phyloP scores from a whole-genome alignment of 75 land plant species.

The Pseudotsuga menziesii region DNA sequence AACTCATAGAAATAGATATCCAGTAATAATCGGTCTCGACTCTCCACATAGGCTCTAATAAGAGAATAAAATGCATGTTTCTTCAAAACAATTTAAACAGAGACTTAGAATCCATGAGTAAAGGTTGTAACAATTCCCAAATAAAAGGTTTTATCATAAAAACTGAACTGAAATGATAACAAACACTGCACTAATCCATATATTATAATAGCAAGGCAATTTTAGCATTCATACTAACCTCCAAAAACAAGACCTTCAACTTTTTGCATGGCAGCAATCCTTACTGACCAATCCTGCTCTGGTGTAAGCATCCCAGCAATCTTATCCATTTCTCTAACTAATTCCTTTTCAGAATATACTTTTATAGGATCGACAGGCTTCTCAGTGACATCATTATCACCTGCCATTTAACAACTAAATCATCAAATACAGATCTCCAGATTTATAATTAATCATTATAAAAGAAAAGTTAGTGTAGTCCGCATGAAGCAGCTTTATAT shows the following conservation, averaged over 20 bases:
- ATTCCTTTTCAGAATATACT: conserved; percentile 94
- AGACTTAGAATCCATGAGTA: not conserved
- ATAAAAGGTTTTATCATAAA: not conserved
- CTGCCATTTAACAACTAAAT: conserved; percentile 26
- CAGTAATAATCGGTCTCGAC: not conserved
- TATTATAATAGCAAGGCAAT: not conserved
- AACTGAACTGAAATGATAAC: not conserved
- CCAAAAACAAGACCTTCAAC: conserved; percentile 94
- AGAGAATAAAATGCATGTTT: no score
- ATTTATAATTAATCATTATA: not conserved
- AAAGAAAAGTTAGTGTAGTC: not conserved
- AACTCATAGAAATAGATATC: not conserved
- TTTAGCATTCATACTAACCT: conserved; percentile 44
- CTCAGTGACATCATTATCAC: conserved; percentile 69
- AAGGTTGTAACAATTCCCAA: not conserved
- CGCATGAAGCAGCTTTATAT: no score
- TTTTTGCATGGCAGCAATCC: conserved; percentile 97
- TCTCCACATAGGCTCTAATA: no score
- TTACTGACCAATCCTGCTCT: conserved; percentile 95
- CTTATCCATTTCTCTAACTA: conserved; percentile 90
- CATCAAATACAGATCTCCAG: not conserved
- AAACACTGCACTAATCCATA: not conserved
- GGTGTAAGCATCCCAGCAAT: conserved; percentile 72
- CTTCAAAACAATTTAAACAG: not conserved
- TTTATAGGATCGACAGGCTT: conserved; percentile 90